Evolutionary conservation across 306 rosid species (phyloP).

Genomic region (Cucumis cinereus): DNA sequence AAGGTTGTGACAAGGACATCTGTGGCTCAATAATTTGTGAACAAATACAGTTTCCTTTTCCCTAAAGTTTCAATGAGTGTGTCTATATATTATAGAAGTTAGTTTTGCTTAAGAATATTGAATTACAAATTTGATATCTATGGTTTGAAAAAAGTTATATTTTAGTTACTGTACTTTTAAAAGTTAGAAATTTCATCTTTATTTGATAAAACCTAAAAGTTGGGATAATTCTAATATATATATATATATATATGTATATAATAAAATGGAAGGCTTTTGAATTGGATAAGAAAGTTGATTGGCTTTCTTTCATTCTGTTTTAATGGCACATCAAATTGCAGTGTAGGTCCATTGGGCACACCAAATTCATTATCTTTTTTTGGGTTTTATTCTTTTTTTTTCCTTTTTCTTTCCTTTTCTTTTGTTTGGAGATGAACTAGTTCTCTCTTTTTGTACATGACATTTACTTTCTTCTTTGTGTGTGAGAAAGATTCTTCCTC

Average conservation of each 20-base stretch:
- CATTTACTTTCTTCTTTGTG: background rate
- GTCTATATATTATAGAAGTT: too few relatives aligned
- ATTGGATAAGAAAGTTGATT: conserved; percentile 3
- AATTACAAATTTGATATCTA: too few relatives aligned
- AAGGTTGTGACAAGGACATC: background rate
- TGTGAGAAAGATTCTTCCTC: background rate
- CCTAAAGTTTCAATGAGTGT: too few relatives aligned
- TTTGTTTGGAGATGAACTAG: background rate
- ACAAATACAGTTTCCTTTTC: background rate
- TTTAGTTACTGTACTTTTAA: background rate
- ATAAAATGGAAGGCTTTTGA: background rate
- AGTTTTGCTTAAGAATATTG: too few relatives aligned
- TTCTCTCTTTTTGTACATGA: background rate
- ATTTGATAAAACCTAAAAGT: too few relatives aligned
- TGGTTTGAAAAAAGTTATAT: too few relatives aligned
- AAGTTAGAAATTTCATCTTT: too few relatives aligned
- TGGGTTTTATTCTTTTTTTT: background rate
- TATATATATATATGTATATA: too few relatives aligned
- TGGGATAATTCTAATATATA: background rate
- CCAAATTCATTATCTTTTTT: background rate
- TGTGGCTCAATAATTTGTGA: too few relatives aligned
- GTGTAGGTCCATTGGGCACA: background rate
- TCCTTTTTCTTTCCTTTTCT: background rate
- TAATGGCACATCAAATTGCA: background rate
- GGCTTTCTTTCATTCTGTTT: conserved; percentile 4